Evolutionary conservation across 2,329 filamentous ascomycete genomes (phyloP).

Genomic region (Xylariaceae sp.): DNA sequence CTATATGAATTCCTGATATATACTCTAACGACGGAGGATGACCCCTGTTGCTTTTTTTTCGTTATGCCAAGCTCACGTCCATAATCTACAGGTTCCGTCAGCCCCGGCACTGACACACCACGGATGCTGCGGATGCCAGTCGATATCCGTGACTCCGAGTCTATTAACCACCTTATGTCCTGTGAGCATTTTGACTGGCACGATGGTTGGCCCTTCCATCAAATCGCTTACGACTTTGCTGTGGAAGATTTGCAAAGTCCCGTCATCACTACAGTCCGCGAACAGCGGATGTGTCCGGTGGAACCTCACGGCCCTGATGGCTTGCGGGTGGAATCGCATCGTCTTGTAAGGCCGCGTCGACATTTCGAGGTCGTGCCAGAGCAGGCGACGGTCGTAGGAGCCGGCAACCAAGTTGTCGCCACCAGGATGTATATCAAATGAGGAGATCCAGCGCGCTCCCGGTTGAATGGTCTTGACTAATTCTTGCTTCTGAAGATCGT

Average conservation of each 20-base stretch:
- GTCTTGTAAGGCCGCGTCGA: conserved; percentile 93
- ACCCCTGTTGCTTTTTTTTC: not conserved
- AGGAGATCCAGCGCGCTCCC: conserved; percentile 90
- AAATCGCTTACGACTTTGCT: conserved; percentile 92
- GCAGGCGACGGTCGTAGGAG: conserved; percentile 87
- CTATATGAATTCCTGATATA: conserved; percentile 11
- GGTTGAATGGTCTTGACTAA: conserved; percentile 92
- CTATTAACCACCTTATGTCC: conserved; percentile 87
- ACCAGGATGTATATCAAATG: conserved; percentile 88
- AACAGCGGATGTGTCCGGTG: conserved; percentile 83
- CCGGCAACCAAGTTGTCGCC: conserved; percentile 94
- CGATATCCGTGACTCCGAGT: conserved; percentile 87
- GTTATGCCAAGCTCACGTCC: conserved; percentile 59
- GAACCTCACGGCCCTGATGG: conserved; percentile 86
- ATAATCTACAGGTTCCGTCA: conserved; percentile 89
- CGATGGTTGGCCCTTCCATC: conserved; percentile 95
- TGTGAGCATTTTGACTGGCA: conserved; percentile 89
- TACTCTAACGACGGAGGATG: not conserved
- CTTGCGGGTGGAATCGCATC: conserved; percentile 89
- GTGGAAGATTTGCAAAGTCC: conserved; percentile 93
- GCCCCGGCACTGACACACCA: conserved; percentile 95
- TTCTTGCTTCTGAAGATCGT: conserved; percentile 89
- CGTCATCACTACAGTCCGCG: conserved; percentile 93
- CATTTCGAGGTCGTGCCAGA: conserved; percentile 97
- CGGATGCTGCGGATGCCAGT: conserved; percentile 93